Base-by-base conservation (phyloP, 768 basidiomycete genomes). In the Floccularia luteovirens region DNA sequence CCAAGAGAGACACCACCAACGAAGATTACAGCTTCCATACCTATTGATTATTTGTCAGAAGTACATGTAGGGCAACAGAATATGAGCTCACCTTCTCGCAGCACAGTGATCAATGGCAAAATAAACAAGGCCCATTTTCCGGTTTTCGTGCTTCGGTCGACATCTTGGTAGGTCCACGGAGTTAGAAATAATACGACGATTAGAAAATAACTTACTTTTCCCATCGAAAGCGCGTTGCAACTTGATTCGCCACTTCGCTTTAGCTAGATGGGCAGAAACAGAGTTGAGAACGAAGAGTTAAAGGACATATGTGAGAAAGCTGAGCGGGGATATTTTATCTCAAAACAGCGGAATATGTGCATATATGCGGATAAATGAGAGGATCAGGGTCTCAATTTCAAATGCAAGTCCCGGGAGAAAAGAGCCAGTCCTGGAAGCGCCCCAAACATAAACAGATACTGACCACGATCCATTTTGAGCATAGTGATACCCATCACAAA, bases 161-260 rank as follows among this genome's bases (percentile, higher is more conserved):
- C 68, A 14, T 66, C 77, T 68, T 8, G 32, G 32, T 8, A 34
- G n/a, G 41, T 23, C 38, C 16, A 21, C 13, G 24, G 35, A 31
- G 38, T 41, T 23, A 39, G 21, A n/a, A 31, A 6, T 4, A 32
- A 21, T n/a, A n/a, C 19, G 12, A 1, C 24, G 35, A 11, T 28
- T 32, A 1, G 40, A 31, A 8, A 30, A 8, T 0, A 23, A 19
- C 71, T 27, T 44, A 79, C 82, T 48, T 42, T 74, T 60, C 12
- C 67, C 73, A 17, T 70, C 64, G 62, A 97, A 96, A 0, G 92
- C 86, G 10, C 66, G 68, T 41, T 79, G 70, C 35, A 98, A 78
- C 67, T 94, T 96, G 54, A 89, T 62, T 48, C 89, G 77, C 94
- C 94, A 99, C 60, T 89, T 91, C n/a, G 83, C 74, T 57, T 90